Conservation (phyloP, 306 rosid genomes). For the Prunus davidiana region DNA sequence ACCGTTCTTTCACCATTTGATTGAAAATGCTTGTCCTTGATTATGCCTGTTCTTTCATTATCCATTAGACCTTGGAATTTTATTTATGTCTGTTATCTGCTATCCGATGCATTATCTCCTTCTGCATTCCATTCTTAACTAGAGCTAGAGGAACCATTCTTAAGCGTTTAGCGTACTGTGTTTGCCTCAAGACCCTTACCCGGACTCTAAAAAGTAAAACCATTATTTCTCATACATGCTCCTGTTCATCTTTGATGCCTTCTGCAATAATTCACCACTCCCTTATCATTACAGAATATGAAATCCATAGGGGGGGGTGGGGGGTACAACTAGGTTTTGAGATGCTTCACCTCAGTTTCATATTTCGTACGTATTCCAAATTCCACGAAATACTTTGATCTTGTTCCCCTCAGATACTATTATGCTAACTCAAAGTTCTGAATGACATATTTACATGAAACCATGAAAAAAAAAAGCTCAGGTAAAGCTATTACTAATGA, state of each 20-base stretch:
- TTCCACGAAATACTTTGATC: conserved; percentile 22
- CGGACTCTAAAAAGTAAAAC: not conserved
- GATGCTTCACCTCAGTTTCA: conserved; percentile 26
- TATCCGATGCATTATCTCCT: conserved; percentile 20
- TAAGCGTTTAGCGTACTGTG: not conserved
- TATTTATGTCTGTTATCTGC: not conserved
- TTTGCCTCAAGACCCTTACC: not conserved
- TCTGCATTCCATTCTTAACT: conserved; percentile 5
- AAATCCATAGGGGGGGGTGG: not conserved
- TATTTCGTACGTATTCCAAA: conserved; percentile 18
- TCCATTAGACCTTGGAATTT: conserved; percentile 24
- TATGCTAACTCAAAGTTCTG: conserved; percentile 36
- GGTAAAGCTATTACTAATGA: conserved; percentile 31
- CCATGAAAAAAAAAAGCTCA: conserved; percentile 23
- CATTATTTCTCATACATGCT: not conserved
- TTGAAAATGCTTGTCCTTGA: conserved; percentile 22
- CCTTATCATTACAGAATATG: not conserved
- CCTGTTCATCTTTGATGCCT: conserved; percentile 11
- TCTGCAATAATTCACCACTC: conserved; percentile 15
- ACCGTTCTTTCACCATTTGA: not conserved
- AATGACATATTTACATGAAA: conserved; percentile 58
- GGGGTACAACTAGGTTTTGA: conserved; percentile 5
- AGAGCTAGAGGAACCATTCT: conserved; percentile 13
- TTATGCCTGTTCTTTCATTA: conserved; percentile 11
- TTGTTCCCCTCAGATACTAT: conserved; percentile 31